Evolutionary conservation across 2,329 filamentous ascomycete genomes (phyloP).

Genomic region (Falciphora oryzae): DNA sequence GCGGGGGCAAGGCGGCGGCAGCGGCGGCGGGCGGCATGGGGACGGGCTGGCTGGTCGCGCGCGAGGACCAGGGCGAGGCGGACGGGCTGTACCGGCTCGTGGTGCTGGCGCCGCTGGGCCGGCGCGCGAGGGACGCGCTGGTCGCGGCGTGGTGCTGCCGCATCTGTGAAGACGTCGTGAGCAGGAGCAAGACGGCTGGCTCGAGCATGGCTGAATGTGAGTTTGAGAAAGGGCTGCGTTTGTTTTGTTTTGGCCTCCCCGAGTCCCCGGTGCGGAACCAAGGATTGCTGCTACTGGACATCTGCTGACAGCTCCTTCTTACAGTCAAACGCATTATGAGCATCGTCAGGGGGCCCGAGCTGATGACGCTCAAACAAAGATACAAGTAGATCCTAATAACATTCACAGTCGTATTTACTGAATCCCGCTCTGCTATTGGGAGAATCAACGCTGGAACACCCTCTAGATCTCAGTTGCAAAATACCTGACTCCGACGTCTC

Average conservation of each 20-base stretch:
- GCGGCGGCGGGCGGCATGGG: background rate
- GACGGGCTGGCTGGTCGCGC: slow-evolving; percentile 1
- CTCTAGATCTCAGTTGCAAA: no score
- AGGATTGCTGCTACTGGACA: background rate
- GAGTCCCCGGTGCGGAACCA: no score
- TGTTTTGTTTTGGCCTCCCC: background rate
- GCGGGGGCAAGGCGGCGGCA: background rate
- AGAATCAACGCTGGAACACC: no score
- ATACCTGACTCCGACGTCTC: no score
- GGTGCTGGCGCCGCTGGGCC: slow-evolving; percentile 3
- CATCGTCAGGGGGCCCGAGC: background rate
- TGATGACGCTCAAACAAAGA: background rate
- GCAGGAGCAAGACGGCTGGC: background rate
- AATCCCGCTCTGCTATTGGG: no score
- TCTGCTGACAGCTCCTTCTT: background rate
- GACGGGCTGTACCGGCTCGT: slow-evolving; percentile 7
- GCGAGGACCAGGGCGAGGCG: background rate
- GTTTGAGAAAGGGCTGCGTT: background rate
- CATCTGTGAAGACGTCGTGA: background rate
- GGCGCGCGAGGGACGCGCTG: slow-evolving; percentile 1
- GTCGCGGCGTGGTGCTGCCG: slow-evolving; percentile 5
- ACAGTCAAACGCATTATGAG: background rate
- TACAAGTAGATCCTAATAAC: background rate
- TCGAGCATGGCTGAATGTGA: background rate
- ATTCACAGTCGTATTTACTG: no score